A percentile compares a stretch with the other conserved stretches of the same genome.
Conservation (phyloP, 2,329 filamentous ascomycete genomes). For the Hypoxylon rubiginosum region DNA sequence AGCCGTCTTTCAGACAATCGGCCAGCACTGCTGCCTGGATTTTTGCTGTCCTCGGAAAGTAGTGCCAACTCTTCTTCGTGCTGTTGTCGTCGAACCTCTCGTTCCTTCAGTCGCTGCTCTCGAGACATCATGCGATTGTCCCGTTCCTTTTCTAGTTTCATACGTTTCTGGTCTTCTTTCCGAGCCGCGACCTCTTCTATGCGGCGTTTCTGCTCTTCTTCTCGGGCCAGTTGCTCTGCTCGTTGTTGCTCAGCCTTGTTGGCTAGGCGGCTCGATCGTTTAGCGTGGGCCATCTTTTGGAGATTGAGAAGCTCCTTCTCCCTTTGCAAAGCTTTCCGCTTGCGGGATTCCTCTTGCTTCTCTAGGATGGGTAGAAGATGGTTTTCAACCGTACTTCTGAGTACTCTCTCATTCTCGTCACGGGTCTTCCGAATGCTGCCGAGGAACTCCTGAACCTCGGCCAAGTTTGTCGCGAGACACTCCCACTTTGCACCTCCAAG, state of each 20-base stretch:
- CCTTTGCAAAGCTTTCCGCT: slow-evolving; percentile 75
- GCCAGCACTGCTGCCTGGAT: slow-evolving; percentile 65
- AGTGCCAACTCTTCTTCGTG: slow-evolving; percentile 87
- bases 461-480: slow-evolving; percentile 84
- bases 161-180: slow-evolving; percentile 74
- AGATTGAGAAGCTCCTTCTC: slow-evolving; percentile 85
- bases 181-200: slow-evolving; percentile 74
- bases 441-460: slow-evolving; percentile 81
- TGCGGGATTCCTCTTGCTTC: slow-evolving; percentile 80
- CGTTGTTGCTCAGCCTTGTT: slow-evolving; percentile 83
- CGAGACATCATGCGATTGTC: slow-evolving; percentile 85
- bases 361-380: slow-evolving; percentile 89
- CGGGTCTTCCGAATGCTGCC: slow-evolving; percentile 79
- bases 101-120: slow-evolving; percentile 87
- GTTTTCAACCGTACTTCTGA: slow-evolving; percentile 78
- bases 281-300: slow-evolving; percentile 91
- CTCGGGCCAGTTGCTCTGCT: slow-evolving; percentile 76
- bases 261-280: slow-evolving; percentile 91
- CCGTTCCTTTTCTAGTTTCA: slow-evolving; percentile 77
- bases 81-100: slow-evolving; percentile 83
- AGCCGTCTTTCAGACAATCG: slow-evolving; percentile 83
- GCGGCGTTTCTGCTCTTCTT: slow-evolving; percentile 76
- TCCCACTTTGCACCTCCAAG: slow-evolving; percentile 89
- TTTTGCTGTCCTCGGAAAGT: slow-evolving; percentile 81
- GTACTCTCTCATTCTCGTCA: slow-evolving; percentile 85